Conservation (phyloP, 2,329 filamentous ascomycete genomes). For the Volutella citrinella region DNA sequence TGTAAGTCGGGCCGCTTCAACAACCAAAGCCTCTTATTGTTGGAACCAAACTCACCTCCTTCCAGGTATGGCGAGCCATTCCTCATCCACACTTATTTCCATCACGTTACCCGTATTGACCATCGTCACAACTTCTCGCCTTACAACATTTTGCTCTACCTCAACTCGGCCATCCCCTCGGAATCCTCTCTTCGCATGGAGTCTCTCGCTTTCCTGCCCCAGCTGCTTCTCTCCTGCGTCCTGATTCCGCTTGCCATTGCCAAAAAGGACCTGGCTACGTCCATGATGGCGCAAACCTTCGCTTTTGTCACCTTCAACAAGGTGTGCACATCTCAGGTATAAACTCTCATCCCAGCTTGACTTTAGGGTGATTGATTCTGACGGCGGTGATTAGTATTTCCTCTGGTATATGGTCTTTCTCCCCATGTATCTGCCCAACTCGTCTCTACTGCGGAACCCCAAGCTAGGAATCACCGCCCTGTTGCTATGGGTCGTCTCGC, state of each 20-base stretch:
- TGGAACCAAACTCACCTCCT: conserved; percentile 6
- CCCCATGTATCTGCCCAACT: conserved; percentile 83
- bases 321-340: conserved; percentile 94
- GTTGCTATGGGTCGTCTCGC: conserved; percentile 70
- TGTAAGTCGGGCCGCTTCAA: no score
- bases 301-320: conserved; percentile 98
- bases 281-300: conserved; percentile 94
- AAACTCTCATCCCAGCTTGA: neutral
- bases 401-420: conserved; percentile 96
- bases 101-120: conserved; percentile 90
- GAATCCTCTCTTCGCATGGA: conserved; percentile 54
- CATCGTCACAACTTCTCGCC: conserved; percentile 98
- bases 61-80: conserved; percentile 75
- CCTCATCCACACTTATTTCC: conserved; percentile 84
- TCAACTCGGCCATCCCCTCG: conserved; percentile 64
- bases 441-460: conserved; percentile 63
- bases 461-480: conserved; percentile 63
- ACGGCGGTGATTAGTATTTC: no score
- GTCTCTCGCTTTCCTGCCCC: conserved; percentile 83
- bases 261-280: conserved; percentile 75
- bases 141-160: conserved; percentile 89
- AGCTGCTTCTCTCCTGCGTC: conserved; percentile 75
- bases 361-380: no score
- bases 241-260: conserved; percentile 73
- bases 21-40: no score